phyloP scores from a whole-genome alignment of 805 yeast genomes.

The Sungouiozyma ichnusensis region DNA sequence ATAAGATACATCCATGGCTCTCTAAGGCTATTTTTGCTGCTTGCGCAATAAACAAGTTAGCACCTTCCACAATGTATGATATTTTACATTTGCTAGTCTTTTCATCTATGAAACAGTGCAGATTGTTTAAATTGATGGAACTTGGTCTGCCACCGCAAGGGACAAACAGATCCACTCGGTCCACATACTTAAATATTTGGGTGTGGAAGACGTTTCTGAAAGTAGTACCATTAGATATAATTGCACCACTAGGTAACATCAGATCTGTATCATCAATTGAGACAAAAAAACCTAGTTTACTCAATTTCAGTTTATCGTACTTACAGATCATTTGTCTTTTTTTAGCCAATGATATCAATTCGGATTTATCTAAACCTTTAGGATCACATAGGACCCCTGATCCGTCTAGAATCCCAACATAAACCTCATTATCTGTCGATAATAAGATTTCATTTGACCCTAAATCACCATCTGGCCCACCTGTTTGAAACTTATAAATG shows the following conservation, averaged over 20 bases:
- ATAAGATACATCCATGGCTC: constrained; percentile 73
- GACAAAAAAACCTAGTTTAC: constrained; percentile 69
- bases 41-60: constrained; percentile 90
- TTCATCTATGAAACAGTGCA: constrained; percentile 55
- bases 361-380: constrained; percentile 71
- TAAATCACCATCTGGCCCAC: constrained; percentile 98
- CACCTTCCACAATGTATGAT: constrained; percentile 94
- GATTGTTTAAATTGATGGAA: constrained; percentile 82
- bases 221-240: constrained; percentile 71
- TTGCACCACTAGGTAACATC: constrained; percentile 61
- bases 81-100: constrained; percentile 67
- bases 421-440: constrained; percentile 64
- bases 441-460: constrained; percentile 91
- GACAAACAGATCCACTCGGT: constrained; percentile 71
- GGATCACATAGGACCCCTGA: constrained; percentile 93
- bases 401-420: constrained; percentile 88
- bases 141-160: constrained; percentile 99
- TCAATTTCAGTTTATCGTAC: constrained; percentile 57
- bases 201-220: constrained; percentile 89
- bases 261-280: constrained; percentile 78
- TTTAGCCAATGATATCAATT: constrained; percentile 68
- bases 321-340: constrained; percentile 63
- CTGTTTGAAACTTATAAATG: constrained; percentile 83
- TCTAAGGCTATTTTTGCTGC: constrained; percentile 82
- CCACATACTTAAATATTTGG: constrained; percentile 51